These are phyloP conservation scores for Cladosporium sp. DNA, from an alignment of 2,329 filamentous ascomycete species.

Conservation along the genomic window DNA sequence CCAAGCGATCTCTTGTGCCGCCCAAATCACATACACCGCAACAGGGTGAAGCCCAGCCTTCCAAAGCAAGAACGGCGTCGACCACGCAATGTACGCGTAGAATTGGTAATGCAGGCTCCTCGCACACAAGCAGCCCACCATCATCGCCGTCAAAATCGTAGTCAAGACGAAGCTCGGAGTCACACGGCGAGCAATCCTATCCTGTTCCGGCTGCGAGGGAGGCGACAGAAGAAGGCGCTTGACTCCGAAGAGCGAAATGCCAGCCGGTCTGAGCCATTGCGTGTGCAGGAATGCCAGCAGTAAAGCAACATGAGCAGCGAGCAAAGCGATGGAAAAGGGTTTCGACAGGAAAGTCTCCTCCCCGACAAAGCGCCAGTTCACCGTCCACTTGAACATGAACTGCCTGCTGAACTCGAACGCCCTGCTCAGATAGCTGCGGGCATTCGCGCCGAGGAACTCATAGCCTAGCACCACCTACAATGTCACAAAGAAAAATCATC, in stretches of 20 bases:
- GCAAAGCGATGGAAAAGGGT: conserved; percentile 63
- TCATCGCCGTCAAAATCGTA: conserved; percentile 69
- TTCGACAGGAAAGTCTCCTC: conserved; percentile 74
- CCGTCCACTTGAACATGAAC: conserved; percentile 97
- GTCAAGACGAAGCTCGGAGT: conserved; percentile 72
- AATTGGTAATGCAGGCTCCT: conserved; percentile 93
- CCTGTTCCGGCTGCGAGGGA: conserved; percentile 51
- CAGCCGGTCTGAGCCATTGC: conserved; percentile 69
- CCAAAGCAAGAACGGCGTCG: conserved; percentile 84
- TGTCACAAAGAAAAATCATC: conserved; percentile 10
- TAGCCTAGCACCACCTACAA: conserved; percentile 50
- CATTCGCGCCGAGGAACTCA: conserved; percentile 66
- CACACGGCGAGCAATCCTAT: conserved; percentile 53
- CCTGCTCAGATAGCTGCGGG: conserved; percentile 68
- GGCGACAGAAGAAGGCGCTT: conserved; percentile 43
- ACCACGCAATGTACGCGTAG: conserved; percentile 87
- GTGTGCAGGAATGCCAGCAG: conserved; percentile 62
- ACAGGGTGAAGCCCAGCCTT: conserved; percentile 65
- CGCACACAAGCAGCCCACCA: conserved; percentile 79
- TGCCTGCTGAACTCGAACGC: conserved; percentile 89
- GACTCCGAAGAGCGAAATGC: conserved; percentile 55
- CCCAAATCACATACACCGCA: conserved; percentile 66
- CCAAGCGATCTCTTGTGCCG: conserved; percentile 86
- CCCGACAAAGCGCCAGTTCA: conserved; percentile 96
- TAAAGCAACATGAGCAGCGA: conserved; percentile 62